Base-by-base conservation (phyloP, 2,329 filamentous ascomycete species). In the Claviceps sp. region DNA sequence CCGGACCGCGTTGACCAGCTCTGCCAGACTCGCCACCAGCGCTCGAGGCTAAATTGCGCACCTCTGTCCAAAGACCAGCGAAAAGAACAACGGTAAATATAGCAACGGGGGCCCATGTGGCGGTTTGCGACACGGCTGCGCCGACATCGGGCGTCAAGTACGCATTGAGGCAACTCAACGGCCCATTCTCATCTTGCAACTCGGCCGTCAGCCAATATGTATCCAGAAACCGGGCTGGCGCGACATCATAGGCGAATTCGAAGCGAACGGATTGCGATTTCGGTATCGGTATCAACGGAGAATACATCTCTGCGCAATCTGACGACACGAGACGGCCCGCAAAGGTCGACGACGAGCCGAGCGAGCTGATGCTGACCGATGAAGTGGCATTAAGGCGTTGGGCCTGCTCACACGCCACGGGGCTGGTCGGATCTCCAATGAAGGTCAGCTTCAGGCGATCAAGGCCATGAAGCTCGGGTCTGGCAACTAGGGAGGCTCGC, bases 201-300 rank as follows among this genome's bases (percentile, higher is more conserved):
- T 50, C 26, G n/a, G 18, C 30, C 5, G 48, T 50, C 9, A 50
- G 48, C 40, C 40, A 50, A 24, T 50, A 50, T 18, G 48, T 50
- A 41, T 38, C 42, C 6, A 50, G 14, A 13, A 45, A 45, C 6
- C 18, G 42, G 6, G 26, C 11, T 9, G 40, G 24, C 20, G 47
- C 16, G 16, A 50, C 18, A 13, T 44, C n/a, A 8, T 38, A 50
- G 18, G 48, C n/a, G 48, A 50, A 50, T 16, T 26, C 13, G 40
- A 44, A 7, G 24, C 24, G 20, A 13, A n/a, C 9, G 6, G 11
- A 20, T 26, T 14, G 6, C 16, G 37, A 13, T 13, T 18, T 20
- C 8, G 14, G 26, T 30, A 11, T 11, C 26, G 26, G 26, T 30
- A 4, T 9, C 1, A n/a, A 5, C 8, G 47, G 34, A 30, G 45